These are phyloP conservation scores for Termitomyces sp. DNA, from an alignment of 768 basidiomycete species.

Conservation along the genomic window DNA sequence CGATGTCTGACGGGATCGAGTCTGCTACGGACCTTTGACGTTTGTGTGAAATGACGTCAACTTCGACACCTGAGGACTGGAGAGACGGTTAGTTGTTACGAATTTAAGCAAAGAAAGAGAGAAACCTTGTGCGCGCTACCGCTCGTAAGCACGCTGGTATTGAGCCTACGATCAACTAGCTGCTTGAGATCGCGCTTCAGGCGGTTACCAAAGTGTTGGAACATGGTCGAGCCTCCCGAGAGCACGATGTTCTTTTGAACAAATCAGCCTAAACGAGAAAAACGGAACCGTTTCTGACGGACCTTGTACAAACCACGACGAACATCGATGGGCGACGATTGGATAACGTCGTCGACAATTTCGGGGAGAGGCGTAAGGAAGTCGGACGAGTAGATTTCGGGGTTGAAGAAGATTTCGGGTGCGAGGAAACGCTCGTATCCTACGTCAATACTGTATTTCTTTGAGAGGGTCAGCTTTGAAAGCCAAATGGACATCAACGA, in stretches of 20 bases:
- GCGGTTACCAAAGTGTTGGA: slow-evolving; percentile 96
- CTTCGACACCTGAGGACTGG: slow-evolving; percentile 94
- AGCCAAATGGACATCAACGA: neutral
- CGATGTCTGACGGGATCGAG: slow-evolving; percentile 2
- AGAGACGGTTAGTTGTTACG: neutral
- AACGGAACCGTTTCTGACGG: neutral
- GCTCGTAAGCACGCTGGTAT: slow-evolving; percentile 68
- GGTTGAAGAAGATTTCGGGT: slow-evolving; percentile 99
- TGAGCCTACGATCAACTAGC: slow-evolving; percentile 86
- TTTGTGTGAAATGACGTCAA: slow-evolving; percentile 98
- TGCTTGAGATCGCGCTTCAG: slow-evolving; percentile 95
- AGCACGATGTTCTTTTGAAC: slow-evolving; percentile 84
- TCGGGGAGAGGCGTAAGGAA: slow-evolving; percentile 95
- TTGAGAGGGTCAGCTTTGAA: neutral
- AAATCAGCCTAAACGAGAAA: neutral
- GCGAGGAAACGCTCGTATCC: slow-evolving; percentile 99
- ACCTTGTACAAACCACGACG: slow-evolving; percentile 96
- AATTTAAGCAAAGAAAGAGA: neutral
- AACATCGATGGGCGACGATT: slow-evolving; percentile 94
- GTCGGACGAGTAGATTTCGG: slow-evolving; percentile 96
- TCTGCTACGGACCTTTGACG: slow-evolving; percentile 68
- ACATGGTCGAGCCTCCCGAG: slow-evolving; percentile 98
- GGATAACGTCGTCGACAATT: slow-evolving; percentile 95
- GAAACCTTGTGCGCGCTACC: slow-evolving; percentile 74
- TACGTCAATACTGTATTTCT: slow-evolving; percentile 94